Evolutionary conservation across 225 moss, liverwort and hornwort species (phyloP).

Genomic region (Antitrichia curtipendula): DNA sequence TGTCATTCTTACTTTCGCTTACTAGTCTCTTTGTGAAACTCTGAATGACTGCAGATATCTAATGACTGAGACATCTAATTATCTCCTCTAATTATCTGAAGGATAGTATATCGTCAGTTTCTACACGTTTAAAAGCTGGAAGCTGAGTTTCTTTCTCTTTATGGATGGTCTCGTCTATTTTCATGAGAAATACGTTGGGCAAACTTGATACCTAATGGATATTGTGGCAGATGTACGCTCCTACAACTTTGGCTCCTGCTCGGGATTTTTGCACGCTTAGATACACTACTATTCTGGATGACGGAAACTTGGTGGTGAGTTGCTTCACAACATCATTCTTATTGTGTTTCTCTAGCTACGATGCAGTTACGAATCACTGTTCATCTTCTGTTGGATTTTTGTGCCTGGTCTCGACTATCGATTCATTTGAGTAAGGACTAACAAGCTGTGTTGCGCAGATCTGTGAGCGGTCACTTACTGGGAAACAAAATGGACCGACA

Average conservation of each 20-base stretch:
- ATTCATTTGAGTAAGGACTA: background rate
- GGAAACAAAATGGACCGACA: slow-evolving; percentile 83
- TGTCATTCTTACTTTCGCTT: background rate
- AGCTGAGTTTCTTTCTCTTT: background rate
- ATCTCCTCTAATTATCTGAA: background rate
- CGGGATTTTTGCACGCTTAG: slow-evolving; percentile 94
- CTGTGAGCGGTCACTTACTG: slow-evolving; percentile 85
- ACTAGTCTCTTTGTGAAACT: background rate
- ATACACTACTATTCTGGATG: slow-evolving; percentile 88
- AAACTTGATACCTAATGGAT: background rate
- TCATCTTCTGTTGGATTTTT: background rate
- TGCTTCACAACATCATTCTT: background rate
- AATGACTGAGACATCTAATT: background rate
- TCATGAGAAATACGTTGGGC: background rate
- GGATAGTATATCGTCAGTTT: background rate
- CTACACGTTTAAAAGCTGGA: background rate
- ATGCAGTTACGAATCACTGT: background rate
- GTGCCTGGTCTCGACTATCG: background rate
- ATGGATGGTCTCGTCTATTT: background rate
- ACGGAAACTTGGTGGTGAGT: slow-evolving; percentile 87
- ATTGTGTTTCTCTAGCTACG: background rate
- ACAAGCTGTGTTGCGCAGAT: slow-evolving; percentile 34
- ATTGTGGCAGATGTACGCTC: slow-evolving; percentile 85
- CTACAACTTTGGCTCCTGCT: slow-evolving; percentile 88
- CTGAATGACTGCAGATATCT: background rate